Evolutionary conservation across 2,329 filamentous ascomycete genomes (phyloP), one percentile per base, ranked within the genome.

Genomic region (Colletotrichum tamarilloi): DNA sequence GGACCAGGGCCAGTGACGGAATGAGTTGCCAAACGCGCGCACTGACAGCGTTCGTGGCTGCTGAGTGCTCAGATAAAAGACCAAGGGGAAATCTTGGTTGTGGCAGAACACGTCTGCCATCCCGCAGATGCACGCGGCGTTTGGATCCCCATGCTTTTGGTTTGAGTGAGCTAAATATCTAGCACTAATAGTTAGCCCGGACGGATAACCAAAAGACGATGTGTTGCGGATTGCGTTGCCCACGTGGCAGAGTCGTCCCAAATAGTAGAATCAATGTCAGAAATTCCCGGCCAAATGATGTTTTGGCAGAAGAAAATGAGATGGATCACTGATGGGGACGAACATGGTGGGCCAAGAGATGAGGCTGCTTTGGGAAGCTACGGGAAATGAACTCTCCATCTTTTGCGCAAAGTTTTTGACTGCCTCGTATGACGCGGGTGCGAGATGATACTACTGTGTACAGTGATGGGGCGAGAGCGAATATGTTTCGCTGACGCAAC

Each of bases 331-430:
- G 49, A 57, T 19, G 53, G 70, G 60, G 70, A 14, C 28, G 30
- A 46, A 9, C 26, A 49, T 49, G 55, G 66, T 35, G 35, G 66
- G 16, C 32, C 26, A 55, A 56, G 59, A 65, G 55, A 65, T 65
- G 70, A 66, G 46, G 64, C 68, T 67, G 57, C 49, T 49, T 72
- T 62, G 64, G 67, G 60, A 70, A 65, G 9, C 60, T 16, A 24
- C 14, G 67, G 67, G 60, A 73, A 73, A 70, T 73, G 67, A 70
- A 53, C 32, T 38, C 67, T 57, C 71, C 62, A 60, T 73, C 62
- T 71, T 66, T 64, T 22, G 60, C 56, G 28, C 26, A 53, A 60
- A 66, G 57, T 26, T 52, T 63, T 64, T 59, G 38, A 49, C 55
- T 49, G 56, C 53, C 60, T 66, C 49, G 59, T 62, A 66, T 57